Conservation (phyloP, 2,329 filamentous ascomycete species). For the Xylariaceae sp. region DNA sequence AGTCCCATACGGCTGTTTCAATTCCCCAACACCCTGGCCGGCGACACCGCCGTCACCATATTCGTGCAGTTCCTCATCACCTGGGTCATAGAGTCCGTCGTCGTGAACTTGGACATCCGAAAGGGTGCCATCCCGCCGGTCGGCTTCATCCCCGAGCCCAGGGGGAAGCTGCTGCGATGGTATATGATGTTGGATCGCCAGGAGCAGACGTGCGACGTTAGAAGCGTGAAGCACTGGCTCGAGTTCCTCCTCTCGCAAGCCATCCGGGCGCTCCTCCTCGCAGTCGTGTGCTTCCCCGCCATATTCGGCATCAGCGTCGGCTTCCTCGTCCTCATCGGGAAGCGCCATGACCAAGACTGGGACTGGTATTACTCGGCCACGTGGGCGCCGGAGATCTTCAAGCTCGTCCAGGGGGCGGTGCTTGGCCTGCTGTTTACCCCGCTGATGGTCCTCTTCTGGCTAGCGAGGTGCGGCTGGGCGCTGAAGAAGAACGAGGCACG, state of each 20-base stretch:
- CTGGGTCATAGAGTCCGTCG: conserved; percentile 43
- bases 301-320: conserved; percentile 41
- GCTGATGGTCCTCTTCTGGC: conserved; percentile 44
- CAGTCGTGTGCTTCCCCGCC: conserved; percentile 36
- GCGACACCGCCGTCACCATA: conserved; percentile 46
- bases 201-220: conserved; percentile 23
- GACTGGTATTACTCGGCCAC: conserved; percentile 40
- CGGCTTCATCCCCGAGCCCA: conserved; percentile 38
- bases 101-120: conserved; percentile 44
- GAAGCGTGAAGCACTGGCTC: conserved; percentile 29
- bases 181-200: conserved; percentile 37
- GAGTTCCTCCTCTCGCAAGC: conserved; percentile 33
- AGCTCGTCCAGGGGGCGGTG: conserved; percentile 42
- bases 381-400: conserved; percentile 47
- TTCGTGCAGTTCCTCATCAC: conserved; percentile 46
- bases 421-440: conserved; percentile 44
- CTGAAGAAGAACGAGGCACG: conserved; percentile 23
- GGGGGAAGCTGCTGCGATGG: conserved; percentile 34
- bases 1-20: conserved; percentile 42
- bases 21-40: conserved; percentile 45
- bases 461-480: conserved; percentile 44
- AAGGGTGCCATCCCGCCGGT: conserved; percentile 42
- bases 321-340: conserved; percentile 37
- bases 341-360: conserved; percentile 28
- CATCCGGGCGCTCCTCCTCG: conserved; percentile 32